phyloP scores from a whole-genome alignment of 257 asterid species.

The Catharanthus roseus region DNA sequence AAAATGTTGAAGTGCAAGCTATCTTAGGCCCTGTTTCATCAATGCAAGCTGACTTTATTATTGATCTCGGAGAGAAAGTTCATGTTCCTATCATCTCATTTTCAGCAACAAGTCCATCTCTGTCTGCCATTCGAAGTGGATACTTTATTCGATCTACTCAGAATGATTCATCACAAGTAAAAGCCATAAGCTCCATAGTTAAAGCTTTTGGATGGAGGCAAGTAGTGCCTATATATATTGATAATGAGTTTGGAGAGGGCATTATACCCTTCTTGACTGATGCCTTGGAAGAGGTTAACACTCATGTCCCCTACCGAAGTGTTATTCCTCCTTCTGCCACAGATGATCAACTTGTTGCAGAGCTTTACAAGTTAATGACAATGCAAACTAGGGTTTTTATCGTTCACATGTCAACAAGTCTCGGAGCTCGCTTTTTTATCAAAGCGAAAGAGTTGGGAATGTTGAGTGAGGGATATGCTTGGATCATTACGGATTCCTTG shows the following conservation, averaged over 20 bases:
- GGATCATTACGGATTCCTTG: slow-evolving; percentile 49
- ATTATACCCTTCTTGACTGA: slow-evolving; percentile 39
- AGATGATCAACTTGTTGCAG: slow-evolving; percentile 30
- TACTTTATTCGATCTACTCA: slow-evolving; percentile 43
- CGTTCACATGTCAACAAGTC: slow-evolving; percentile 30
- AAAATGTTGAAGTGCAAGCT: slow-evolving; percentile 53
- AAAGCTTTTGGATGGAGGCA: slow-evolving; percentile 47
- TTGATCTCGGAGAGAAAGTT: slow-evolving; percentile 44
- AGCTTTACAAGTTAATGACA: slow-evolving; percentile 42
- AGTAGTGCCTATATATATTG: slow-evolving; percentile 41
- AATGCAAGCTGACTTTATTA: slow-evolving; percentile 40
- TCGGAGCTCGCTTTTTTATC: slow-evolving; percentile 34
- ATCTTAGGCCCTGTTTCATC: slow-evolving; percentile 58
- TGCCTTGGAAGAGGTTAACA: slow-evolving; percentile 30
- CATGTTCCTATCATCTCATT: slow-evolving; percentile 54
- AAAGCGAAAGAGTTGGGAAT: slow-evolving; percentile 35
- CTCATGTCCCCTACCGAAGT: slow-evolving; percentile 41
- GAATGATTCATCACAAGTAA: slow-evolving; percentile 44
- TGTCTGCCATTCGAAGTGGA: slow-evolving; percentile 28
- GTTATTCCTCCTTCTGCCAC: slow-evolving; percentile 33
- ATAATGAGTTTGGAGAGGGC: slow-evolving; percentile 49
- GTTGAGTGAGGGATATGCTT: slow-evolving; percentile 42
- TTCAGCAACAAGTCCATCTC: slow-evolving; percentile 54
- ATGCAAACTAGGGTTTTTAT: slow-evolving; percentile 52
- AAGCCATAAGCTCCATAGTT: slow-evolving; percentile 34